Percentiles rank a stretch among this genome's conserved stretches.
These are phyloP conservation scores for Spathaspora sp. DNA, from an alignment of 1,139 yeast species.

Conservation along the genomic window DNA sequence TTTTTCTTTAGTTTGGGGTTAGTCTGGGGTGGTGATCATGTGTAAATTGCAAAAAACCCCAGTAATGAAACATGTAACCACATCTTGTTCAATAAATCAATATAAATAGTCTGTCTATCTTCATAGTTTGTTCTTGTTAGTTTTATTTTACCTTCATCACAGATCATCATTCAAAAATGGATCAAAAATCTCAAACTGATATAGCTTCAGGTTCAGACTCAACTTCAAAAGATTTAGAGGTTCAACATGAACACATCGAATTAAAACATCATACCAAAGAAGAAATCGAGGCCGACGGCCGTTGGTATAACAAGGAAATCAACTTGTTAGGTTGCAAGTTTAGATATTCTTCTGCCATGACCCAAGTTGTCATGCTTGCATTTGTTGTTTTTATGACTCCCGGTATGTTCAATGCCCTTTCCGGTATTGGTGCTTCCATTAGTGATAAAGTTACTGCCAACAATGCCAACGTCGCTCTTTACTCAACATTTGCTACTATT, in stretches of 20 bases:
- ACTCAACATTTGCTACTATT: constrained; percentile 54
- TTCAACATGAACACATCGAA: constrained; percentile 21
- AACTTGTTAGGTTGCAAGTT: constrained; percentile 9
- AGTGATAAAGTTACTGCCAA: constrained; percentile 43
- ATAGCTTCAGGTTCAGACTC: no score
- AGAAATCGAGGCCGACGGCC: constrained; percentile 32
- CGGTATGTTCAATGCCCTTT: constrained; percentile 58
- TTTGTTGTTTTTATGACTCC: constrained; percentile 55
- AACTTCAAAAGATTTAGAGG: constrained; percentile 5
- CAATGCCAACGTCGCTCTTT: constrained; percentile 54
- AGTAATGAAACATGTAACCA: no score
- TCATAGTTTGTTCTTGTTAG: no score
- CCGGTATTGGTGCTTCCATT: constrained; percentile 55
- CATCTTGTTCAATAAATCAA: no score
- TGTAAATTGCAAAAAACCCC: no score
- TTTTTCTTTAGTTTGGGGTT: no score
- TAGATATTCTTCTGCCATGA: constrained; percentile 42
- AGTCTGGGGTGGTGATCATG: no score
- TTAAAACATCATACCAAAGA: constrained; percentile 26
- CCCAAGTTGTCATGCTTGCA: constrained; percentile 47
- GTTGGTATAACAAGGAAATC: constrained; percentile 41
- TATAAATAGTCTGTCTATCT: no score
- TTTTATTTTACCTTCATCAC: no score
- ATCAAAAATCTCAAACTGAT: no score
- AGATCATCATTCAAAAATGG: no score